Conservation (phyloP, 345 rosid species). For the Trapa bicornis region DNA sequence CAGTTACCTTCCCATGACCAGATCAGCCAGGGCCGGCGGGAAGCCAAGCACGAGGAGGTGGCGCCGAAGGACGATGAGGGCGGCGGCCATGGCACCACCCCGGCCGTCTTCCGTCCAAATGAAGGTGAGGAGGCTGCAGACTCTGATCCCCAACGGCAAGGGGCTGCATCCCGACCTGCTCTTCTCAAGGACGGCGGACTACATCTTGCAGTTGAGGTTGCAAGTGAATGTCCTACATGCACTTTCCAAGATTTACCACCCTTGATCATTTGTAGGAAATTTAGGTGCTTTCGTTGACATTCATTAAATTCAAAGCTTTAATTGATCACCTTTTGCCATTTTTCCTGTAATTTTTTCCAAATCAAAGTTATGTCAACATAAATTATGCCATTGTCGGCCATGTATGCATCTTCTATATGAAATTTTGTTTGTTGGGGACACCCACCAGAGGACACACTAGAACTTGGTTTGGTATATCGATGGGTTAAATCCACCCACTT, state of each 20-base stretch:
- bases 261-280: neutral
- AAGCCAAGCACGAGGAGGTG: neutral
- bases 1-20: no score
- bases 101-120: slow-evolving; percentile 12
- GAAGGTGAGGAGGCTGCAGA: slow-evolving; percentile 61
- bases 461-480: no score
- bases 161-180: slow-evolving; percentile 51
- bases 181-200: slow-evolving; percentile 41
- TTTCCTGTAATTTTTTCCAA: no score
- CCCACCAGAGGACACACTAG: no score
- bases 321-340: no score
- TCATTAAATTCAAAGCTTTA: no score
- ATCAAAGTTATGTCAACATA: no score
- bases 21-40: neutral
- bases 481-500: no score
- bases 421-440: no score
- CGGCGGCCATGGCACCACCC: neutral
- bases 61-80: slow-evolving; percentile 13
- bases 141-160: slow-evolving; percentile 55
- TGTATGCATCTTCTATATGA: no score
- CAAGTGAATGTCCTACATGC: slow-evolving; percentile 44
- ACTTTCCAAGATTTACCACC: slow-evolving; percentile 37
- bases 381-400: no score
- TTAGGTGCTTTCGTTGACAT: no score
- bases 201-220: slow-evolving; percentile 48